Evolutionary conservation across 257 asterid species (phyloP), one percentile per base, ranked within the genome.

Genomic region (Orobanche coerulescens): DNA sequence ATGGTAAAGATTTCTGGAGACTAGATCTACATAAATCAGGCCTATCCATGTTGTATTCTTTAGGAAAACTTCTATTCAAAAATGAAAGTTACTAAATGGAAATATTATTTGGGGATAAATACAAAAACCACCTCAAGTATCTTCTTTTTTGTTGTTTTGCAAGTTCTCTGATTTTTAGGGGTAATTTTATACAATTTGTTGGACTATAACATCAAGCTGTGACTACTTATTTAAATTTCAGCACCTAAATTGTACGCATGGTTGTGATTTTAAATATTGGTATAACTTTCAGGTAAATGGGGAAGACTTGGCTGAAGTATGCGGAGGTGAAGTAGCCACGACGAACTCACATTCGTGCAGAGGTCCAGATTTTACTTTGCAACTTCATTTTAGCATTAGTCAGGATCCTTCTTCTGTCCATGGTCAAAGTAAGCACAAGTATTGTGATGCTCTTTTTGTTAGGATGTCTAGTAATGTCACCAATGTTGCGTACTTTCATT

Each of bases 271-370:
- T 15, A 20, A 37, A 58, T 23, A 15, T 51, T 63, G 65, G 42
- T 55, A 57, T 58, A 24, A 57, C 56, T 33, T 59, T 50, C 78
- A 88, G 96, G 95, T 88, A 71, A 88, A 85, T 67, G 84, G 73
- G 60, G 14, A n/a, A 26, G 65, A 83, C 49, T 81, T 88, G 69
- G 81, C 84, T 0, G 88, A 62, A 65, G 43, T 85, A 42, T 59
- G 37, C 26, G 76, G 82, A 12, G 96, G 96, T 34, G 96, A 85
- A 71, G 87, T 79, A 19, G 93, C 86, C 2, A 73, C 64, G 1
- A 82, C 96, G 24, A 81, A 88, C 78, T 34, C 78, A 52, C 79
- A 51, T 58, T 80, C 96, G 1, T 73, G 88, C 69, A 75, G 78
- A 52, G 95, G 95, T 66, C 80, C 85, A 0, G 75, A 83, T 1